phyloP scores from a whole-genome alignment of 148 eudicot genomes.

The Euryodendron excelsum region DNA sequence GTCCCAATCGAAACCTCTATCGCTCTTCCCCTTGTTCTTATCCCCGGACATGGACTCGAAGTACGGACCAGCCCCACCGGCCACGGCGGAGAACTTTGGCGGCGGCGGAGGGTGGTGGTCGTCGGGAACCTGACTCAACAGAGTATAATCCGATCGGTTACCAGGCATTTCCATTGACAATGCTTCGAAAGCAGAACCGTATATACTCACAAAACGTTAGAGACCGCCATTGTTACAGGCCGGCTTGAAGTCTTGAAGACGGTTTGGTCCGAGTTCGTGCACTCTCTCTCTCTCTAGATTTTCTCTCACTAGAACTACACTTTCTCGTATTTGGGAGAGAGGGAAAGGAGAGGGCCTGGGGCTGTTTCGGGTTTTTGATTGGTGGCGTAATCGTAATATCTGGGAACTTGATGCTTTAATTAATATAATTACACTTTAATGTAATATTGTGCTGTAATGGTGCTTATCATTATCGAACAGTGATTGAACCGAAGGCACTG shows the following conservation, averaged over 20 bases:
- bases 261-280: background rate
- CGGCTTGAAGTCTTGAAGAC: background rate
- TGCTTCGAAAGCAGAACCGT: background rate
- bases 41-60: constrained; percentile 43
- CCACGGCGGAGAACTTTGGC: constrained; percentile 23
- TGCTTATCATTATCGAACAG: too few species aligned
- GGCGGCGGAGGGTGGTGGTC: constrained; percentile 36
- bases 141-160: constrained; percentile 66
- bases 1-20: constrained; percentile 46
- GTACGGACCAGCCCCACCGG: constrained; percentile 18
- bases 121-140: constrained; percentile 56
- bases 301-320: background rate
- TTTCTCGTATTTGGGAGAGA: constrained; percentile 17
- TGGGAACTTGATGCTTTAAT: background rate
- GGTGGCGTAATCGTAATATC: constrained; percentile 32
- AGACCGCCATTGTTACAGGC: background rate
- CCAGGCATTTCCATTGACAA: constrained; percentile 59
- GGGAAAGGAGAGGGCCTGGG: constrained; percentile 6
- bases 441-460: too few species aligned
- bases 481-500: too few species aligned
- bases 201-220: background rate
- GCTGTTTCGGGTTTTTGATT: constrained; percentile 18
- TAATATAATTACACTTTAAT: too few species aligned
- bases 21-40: constrained; percentile 18
- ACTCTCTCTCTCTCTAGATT: background rate